Conservation (phyloP, 352 stramenopile species). For the Lagenidium giganteum region DNA sequence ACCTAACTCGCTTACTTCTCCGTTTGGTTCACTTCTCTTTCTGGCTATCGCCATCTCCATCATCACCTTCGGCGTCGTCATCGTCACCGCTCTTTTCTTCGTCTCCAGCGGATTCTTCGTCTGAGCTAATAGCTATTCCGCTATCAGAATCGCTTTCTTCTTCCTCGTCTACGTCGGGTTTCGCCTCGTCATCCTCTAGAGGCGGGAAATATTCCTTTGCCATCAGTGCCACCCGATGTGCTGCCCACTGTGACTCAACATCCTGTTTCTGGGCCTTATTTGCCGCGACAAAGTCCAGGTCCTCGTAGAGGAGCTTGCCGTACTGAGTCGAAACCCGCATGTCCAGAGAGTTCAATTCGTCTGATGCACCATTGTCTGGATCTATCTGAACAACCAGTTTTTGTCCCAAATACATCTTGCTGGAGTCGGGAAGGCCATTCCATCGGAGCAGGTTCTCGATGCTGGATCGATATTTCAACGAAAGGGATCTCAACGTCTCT, state of each 20-base stretch:
- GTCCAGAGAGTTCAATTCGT: slow-evolving; percentile 61
- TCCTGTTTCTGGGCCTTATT: slow-evolving; percentile 51
- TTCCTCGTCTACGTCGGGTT: too few species aligned
- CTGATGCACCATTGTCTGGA: slow-evolving; percentile 25
- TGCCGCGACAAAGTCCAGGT: slow-evolving; percentile 55
- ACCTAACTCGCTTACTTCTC: too few species aligned
- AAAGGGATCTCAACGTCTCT: slow-evolving; percentile 66
- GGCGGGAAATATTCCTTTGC: slow-evolving; percentile 66
- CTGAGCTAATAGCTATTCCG: too few species aligned
- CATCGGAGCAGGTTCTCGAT: slow-evolving; percentile 60
- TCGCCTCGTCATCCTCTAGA: slow-evolving; percentile 27
- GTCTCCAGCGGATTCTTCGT: too few species aligned
- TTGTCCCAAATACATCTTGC: slow-evolving; percentile 68
- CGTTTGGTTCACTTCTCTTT: too few species aligned
- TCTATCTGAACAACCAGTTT: slow-evolving; percentile 67
- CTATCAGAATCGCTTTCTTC: slow-evolving; percentile 1
- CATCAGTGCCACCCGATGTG: slow-evolving; percentile 42
- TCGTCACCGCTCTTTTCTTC: too few species aligned
- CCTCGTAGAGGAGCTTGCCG: slow-evolving; percentile 58
- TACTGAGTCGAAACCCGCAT: slow-evolving; percentile 33
- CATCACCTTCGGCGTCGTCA: too few species aligned
- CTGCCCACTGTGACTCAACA: slow-evolving; percentile 51
- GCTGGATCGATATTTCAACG: slow-evolving; percentile 73
- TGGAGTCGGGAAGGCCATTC: slow-evolving; percentile 68
- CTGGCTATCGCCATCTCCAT: too few species aligned